phyloP scores from a whole-genome alignment of 139 green algal genomes.

The Chlorella sp. region DNA sequence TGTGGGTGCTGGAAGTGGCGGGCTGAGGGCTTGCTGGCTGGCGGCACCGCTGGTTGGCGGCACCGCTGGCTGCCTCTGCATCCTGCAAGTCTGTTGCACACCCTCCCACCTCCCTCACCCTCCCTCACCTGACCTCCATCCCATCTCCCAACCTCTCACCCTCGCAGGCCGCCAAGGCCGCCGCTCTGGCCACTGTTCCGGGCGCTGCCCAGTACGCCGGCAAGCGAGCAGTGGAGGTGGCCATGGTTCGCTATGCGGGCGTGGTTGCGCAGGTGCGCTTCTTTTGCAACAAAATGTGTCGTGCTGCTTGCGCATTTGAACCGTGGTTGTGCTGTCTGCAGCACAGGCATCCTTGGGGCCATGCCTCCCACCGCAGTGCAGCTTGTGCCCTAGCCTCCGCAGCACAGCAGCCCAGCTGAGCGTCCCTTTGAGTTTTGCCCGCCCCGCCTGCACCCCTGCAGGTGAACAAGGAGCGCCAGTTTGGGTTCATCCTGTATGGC shows the following conservation, averaged over 20 bases:
- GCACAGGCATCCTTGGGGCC: too few species aligned
- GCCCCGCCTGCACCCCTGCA: not conserved
- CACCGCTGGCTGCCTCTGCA: not conserved
- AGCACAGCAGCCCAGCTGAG: too few species aligned
- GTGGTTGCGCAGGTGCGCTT: constrained; percentile 7
- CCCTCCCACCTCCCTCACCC: too few species aligned
- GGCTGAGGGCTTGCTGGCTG: not conserved
- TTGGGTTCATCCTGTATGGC: constrained; percentile 44
- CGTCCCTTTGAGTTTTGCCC: too few species aligned
- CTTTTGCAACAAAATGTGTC: not conserved
- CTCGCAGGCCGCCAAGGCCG: constrained; percentile 39
- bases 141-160: too few species aligned
- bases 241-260: constrained; percentile 21
- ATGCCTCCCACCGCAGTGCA: too few species aligned
- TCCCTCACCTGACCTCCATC: too few species aligned
- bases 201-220: constrained; percentile 33
- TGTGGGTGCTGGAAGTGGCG: too few species aligned
- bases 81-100: too few species aligned
- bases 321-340: too few species aligned
- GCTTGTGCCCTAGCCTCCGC: too few species aligned
- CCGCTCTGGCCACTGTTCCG: constrained; percentile 18
- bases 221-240: constrained; percentile 51
- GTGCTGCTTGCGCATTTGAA: not conserved
- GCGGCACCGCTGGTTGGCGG: not conserved
- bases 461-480: constrained; percentile 32